These are phyloP conservation scores for Trypanosoma vivax DNA, from an alignment of 208 protist genomes.

Conservation along the genomic window DNA sequence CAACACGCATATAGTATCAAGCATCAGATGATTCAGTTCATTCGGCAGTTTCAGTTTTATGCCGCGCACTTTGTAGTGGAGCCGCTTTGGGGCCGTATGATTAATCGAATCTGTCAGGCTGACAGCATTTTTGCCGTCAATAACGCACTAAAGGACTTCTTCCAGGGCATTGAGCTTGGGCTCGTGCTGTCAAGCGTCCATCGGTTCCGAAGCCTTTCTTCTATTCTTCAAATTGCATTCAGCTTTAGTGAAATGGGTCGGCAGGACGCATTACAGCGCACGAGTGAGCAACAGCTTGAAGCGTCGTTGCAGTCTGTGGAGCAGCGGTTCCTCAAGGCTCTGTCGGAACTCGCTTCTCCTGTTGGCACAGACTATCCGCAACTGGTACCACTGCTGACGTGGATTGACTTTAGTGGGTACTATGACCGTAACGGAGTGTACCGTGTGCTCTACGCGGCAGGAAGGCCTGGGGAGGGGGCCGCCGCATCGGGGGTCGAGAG, in stretches of 20 bases:
- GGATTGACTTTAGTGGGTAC: slow-evolving; percentile 83
- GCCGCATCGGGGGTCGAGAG: neutral
- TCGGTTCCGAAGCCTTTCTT: slow-evolving; percentile 65
- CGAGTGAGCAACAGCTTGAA: slow-evolving; percentile 27
- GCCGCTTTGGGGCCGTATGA: slow-evolving; percentile 70
- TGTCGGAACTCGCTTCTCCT: slow-evolving; percentile 77
- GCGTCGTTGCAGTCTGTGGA: slow-evolving; percentile 52
- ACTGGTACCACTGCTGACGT: slow-evolving; percentile 76
- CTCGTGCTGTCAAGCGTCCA: slow-evolving; percentile 63
- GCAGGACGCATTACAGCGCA: slow-evolving; percentile 30
- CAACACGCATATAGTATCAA: slow-evolving; percentile 73
- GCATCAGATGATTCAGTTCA: slow-evolving; percentile 81
- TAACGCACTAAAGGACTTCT: slow-evolving; percentile 69
- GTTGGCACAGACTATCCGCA: slow-evolving; percentile 74
- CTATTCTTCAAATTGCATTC: slow-evolving; percentile 54
- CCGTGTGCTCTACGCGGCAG: slow-evolving; percentile 53
- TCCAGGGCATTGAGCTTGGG: slow-evolving; percentile 56
- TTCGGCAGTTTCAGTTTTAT: slow-evolving; percentile 86
- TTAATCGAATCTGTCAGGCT: slow-evolving; percentile 49
- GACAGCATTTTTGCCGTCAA: slow-evolving; percentile 68
- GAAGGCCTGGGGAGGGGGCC: slow-evolving; percentile 2
- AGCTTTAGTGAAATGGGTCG: slow-evolving; percentile 77
- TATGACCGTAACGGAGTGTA: slow-evolving; percentile 82
- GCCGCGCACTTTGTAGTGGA: slow-evolving; percentile 84
- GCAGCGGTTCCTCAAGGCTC: slow-evolving; percentile 47